Evolutionary conservation across 768 basidiomycete species (phyloP), one percentile per base, ranked within the genome.

Genomic region (Suillus alpinus): DNA sequence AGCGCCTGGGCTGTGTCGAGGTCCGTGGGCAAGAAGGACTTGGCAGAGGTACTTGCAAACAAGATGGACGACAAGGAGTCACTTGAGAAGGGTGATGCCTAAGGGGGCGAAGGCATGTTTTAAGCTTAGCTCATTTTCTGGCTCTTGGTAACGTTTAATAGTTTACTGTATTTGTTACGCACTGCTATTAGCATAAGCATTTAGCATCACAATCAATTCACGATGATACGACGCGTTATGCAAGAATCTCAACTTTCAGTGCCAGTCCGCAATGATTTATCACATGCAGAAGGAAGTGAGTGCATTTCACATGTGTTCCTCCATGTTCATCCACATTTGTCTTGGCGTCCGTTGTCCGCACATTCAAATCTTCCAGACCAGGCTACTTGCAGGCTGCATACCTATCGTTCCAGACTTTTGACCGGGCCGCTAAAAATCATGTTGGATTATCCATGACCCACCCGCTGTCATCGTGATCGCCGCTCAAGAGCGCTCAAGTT

Each of bases 1-100:
- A 78, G 84, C 18, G 89, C 91, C 6, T 92, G 91, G 90, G 81
- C 80, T 62, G 81, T 90, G 63, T 78, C 79, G 41, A 80, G 81
- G 63, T 72, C 84, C 39, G 84, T 87, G 29, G 88, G 88, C 5
- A 83, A 78, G 80, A 86, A 80, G 80, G 83, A 80, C 4, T 73
- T 89, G 63, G 72, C 77, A 16, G 81, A 88, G 23, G 78, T 87
- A 44, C 68, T 78, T 7, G 50, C 13, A 9, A 51, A 64, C 32
- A 66, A 68, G 60, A 44, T 1, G 1, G 61, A 63, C 2, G 68
- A 66, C 41, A 65, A 65, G 18, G 41, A 34, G 4, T 60, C 59
- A 13, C n/a, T 57, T 23, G 59, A 36, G 7, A 60, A 61, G 44
- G 29, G 5, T 13, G 29, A 60, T 9, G 57, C 40, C 26, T 60